phyloP scores from a whole-genome alignment of 1,139 yeast genomes.

The Kazachstania sp. region DNA sequence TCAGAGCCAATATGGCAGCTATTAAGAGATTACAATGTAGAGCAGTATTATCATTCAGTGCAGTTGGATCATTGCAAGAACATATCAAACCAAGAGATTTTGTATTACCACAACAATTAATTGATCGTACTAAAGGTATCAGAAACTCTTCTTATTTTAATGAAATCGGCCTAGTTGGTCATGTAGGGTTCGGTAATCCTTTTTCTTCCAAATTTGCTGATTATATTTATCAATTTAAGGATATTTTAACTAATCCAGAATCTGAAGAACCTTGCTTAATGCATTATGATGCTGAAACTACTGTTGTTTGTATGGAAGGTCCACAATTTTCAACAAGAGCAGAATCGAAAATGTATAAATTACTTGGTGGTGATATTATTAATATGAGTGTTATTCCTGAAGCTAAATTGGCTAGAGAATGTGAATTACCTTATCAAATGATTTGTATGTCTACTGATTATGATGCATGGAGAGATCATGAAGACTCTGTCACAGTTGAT shows the following conservation, averaged over 20 bases:
- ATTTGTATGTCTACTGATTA: slow-evolving; percentile 98
- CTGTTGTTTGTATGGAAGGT: slow-evolving; percentile 96
- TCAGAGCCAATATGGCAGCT: slow-evolving; percentile 92
- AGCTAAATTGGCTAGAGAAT: slow-evolving; percentile 92
- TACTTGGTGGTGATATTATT: slow-evolving; percentile 91
- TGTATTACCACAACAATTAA: slow-evolving; percentile 88
- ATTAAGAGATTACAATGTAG: slow-evolving; percentile 78
- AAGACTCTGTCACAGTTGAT: slow-evolving; percentile 94
- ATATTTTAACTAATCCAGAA: slow-evolving; percentile 46
- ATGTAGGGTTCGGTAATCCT: slow-evolving; percentile 96
- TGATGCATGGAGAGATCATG: slow-evolving; percentile 95
- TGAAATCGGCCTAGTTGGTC: slow-evolving; percentile 90
- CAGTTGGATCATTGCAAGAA: slow-evolving; percentile 89
- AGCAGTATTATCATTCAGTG: slow-evolving; percentile 85
- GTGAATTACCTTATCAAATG: slow-evolving; percentile 95
- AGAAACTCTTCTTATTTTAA: slow-evolving; percentile 81
- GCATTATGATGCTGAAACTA: slow-evolving; percentile 51
- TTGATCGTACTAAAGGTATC: slow-evolving; percentile 94
- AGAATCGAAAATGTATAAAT: slow-evolving; percentile 80
- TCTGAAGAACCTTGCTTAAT: slow-evolving; percentile 24
- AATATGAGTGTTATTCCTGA: slow-evolving; percentile 97
- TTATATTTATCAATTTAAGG: slow-evolving; percentile 49
- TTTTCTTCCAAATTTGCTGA: slow-evolving; percentile 68
- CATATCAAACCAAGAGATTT: slow-evolving; percentile 91
- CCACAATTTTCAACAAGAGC: slow-evolving; percentile 97